Evolutionary conservation across 352 stramenopile species (phyloP).

Genomic region (Phytophthora cactorum): DNA sequence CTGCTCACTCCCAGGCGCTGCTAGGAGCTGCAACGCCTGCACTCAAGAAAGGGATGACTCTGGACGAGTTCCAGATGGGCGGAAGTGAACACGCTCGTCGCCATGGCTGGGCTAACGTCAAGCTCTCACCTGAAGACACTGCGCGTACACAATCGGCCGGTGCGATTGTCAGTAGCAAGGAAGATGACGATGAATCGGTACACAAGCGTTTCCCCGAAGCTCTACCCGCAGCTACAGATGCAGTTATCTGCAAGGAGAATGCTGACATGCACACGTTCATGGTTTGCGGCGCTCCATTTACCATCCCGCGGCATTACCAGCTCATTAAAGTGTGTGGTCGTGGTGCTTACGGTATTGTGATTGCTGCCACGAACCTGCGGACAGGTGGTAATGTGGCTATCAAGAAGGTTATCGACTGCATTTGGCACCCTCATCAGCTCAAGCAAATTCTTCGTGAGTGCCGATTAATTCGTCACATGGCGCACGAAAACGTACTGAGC

Average conservation of each 20-base stretch:
- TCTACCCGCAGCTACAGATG: constrained; percentile 43
- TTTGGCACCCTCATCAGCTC: constrained; percentile 90
- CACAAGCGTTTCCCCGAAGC: constrained; percentile 52
- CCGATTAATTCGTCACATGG: constrained; percentile 84
- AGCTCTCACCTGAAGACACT: constrained; percentile 69
- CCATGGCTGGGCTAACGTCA: constrained; percentile 83
- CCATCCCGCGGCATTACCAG: constrained; percentile 85
- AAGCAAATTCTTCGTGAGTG: constrained; percentile 91
- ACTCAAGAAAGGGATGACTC: constrained; percentile 36
- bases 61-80: constrained; percentile 47
- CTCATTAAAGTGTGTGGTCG: constrained; percentile 90
- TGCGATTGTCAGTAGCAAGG: constrained; percentile 42
- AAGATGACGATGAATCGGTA: constrained; percentile 35
- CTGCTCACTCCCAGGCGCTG: constrained; percentile 36
- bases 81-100: constrained; percentile 47
- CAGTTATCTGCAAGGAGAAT: constrained; percentile 86
- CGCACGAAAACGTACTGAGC: constrained; percentile 87
- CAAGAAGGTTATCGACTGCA: constrained; percentile 93
- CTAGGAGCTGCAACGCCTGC: constrained; percentile 48
- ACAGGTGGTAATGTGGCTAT: constrained; percentile 89
- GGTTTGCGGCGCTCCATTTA: constrained; percentile 89
- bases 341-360: constrained; percentile 90
- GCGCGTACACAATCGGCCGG: constrained; percentile 65
- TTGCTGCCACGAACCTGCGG: constrained; percentile 82
- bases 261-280: constrained; percentile 90